phyloP scores from a whole-genome alignment of 2,329 filamentous ascomycete genomes.

The Fusarium nygamai region DNA sequence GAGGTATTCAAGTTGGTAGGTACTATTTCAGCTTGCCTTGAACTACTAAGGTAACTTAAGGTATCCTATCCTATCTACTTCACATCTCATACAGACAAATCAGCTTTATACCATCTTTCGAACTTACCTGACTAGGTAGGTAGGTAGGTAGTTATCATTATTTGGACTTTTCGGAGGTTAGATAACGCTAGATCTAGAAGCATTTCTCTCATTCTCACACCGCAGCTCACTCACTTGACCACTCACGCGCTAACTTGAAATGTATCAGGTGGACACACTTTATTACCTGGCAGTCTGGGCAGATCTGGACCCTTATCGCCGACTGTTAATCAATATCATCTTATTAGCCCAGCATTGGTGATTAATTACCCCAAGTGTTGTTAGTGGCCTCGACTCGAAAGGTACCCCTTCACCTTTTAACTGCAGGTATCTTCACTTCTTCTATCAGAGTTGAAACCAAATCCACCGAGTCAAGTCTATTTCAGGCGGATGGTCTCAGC shows the following conservation, averaged over 20 bases:
- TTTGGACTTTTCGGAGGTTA: not conserved
- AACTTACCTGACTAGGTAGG: not conserved
- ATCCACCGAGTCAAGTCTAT: not conserved
- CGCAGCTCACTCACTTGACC: constrained; percentile 2
- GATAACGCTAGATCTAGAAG: not conserved
- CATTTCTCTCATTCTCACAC: not conserved
- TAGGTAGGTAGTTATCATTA: not conserved
- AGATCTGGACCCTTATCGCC: constrained; percentile 24
- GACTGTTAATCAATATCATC: not conserved
- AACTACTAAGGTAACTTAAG: too few relatives aligned
- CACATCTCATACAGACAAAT: not conserved
- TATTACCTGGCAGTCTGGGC: not conserved
- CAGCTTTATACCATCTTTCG: not conserved
- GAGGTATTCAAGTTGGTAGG: not conserved
- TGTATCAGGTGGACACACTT: constrained; percentile 35
- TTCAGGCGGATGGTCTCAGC: constrained; percentile 11
- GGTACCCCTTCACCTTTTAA: not conserved
- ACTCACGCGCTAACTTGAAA: constrained; percentile 16
- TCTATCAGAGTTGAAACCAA: not conserved
- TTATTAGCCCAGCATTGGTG: not conserved
- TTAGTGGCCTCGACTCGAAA: not conserved
- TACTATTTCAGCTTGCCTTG: not conserved
- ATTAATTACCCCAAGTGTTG: not conserved
- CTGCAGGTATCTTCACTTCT: not conserved
- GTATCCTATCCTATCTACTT: not conserved